Evolutionary conservation across 148 eudicot species (phyloP).

Genomic region (Cornus suecica): DNA sequence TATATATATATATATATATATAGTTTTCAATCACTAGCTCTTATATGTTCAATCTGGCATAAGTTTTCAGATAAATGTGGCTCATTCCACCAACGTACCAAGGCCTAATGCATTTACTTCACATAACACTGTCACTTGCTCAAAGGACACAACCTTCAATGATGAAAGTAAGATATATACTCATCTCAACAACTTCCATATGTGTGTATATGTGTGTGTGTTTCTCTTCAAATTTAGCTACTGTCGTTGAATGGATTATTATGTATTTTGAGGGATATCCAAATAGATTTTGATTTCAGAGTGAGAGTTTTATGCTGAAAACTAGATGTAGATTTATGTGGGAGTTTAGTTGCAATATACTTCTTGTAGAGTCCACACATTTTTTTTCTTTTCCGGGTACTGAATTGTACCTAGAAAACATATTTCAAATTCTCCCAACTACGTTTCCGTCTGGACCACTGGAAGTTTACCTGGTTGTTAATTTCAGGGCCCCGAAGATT

Average conservation of each 20-base stretch:
- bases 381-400: too few relatives aligned
- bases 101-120: constrained; percentile 11
- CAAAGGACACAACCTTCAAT: constrained; percentile 3
- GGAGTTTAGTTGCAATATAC: neutral
- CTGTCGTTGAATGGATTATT: neutral
- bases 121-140: constrained; percentile 14
- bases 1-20: neutral
- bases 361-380: too few relatives aligned
- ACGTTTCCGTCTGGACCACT: too few relatives aligned
- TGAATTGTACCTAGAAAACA: too few relatives aligned
- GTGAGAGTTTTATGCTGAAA: neutral
- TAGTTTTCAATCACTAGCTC: neutral
- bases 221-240: neutral
- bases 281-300: neutral
- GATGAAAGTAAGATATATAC: constrained; percentile 20
- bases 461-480: too few relatives aligned
- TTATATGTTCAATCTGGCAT: neutral
- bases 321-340: neutral
- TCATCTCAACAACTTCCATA: too few relatives aligned
- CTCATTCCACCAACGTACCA: constrained; percentile 10
- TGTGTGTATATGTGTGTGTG: neutral
- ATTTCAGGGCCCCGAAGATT: too few relatives aligned
- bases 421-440: too few relatives aligned
- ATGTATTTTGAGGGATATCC: neutral
- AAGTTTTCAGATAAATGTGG: constrained; percentile 9